Evolutionary conservation across 164 flowering plant species (phyloP).

Genomic region (grape (Vitis vinifera)): ASM3070453v1 NC_081820.1:22849001-22849500

Average conservation of each 20-base stretch:
- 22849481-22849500: slow-evolving; percentile 87
- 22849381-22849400: slow-evolving; percentile 59
- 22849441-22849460: slow-evolving; percentile 62
- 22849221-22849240: slow-evolving; percentile 79
- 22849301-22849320: slow-evolving; percentile 46
- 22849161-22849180: slow-evolving; percentile 81
- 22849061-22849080: slow-evolving; percentile 44
- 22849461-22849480: slow-evolving; percentile 86
- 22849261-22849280: slow-evolving; percentile 40
- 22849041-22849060: slow-evolving; percentile 35
- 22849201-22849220: slow-evolving; percentile 44
- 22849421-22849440: slow-evolving; percentile 18
- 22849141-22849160: slow-evolving; percentile 59
- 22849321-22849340: slow-evolving; percentile 28
- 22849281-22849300: slow-evolving; percentile 80
- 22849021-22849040: slow-evolving; percentile 35
- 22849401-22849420: slow-evolving; percentile 41
- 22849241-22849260: slow-evolving; percentile 18
- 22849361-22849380: slow-evolving; percentile 59
- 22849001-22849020: slow-evolving; percentile 45
- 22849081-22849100: slow-evolving; percentile 69
- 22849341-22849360: slow-evolving; percentile 73
- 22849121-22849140: slow-evolving; percentile 59
- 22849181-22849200: slow-evolving; percentile 60
- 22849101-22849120: slow-evolving; percentile 47